phyloP scores from a whole-genome alignment of 768 basidiomycete species.

The Sarcomyxa edulis region DNA sequence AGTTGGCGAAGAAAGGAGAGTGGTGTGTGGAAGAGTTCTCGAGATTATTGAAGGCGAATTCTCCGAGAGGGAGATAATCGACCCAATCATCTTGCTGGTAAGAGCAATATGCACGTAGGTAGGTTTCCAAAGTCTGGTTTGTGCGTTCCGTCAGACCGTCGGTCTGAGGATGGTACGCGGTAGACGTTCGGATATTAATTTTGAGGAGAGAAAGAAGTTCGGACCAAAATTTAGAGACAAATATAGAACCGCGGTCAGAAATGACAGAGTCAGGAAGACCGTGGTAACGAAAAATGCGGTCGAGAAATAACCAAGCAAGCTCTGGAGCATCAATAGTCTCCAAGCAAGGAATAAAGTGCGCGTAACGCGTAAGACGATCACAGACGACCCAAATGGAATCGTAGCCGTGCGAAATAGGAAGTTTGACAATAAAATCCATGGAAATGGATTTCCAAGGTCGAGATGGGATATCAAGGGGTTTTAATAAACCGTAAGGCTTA shows the following conservation, averaged over 20 bases:
- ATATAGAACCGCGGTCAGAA: conserved; percentile 25
- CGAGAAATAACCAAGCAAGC: conserved; percentile 28
- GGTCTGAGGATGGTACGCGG: conserved; percentile 40
- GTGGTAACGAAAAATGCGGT: conserved; percentile 27
- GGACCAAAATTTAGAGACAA: conserved; percentile 26
- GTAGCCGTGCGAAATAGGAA: conserved; percentile 30
- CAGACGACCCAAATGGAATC: conserved; percentile 31
- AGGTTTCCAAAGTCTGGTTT: conserved; percentile 32
- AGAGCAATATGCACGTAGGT: conserved; percentile 27
- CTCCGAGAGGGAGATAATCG: conserved; percentile 30
- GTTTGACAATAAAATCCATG: conserved; percentile 38
- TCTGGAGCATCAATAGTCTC: conserved; percentile 21
- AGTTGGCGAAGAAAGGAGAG: conserved; percentile 32
- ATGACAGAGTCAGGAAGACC: conserved; percentile 27
- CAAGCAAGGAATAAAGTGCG: conserved; percentile 34
- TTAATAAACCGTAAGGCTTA: conserved; percentile 28
- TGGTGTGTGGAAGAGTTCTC: conserved; percentile 24
- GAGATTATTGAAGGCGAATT: conserved; percentile 36
- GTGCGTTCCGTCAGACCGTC: conserved; percentile 31
- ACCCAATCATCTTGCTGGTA: conserved; percentile 40
- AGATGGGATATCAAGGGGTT: conserved; percentile 28
- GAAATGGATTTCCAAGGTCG: conserved; percentile 31
- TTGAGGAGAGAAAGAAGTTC: conserved; percentile 7
- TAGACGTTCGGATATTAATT: conserved; percentile 20
- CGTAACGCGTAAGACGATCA: conserved; percentile 32